Evolutionary conservation across 176 grass and related monocot genomes (phyloP).

Genomic region (Ananas comosus): DNA sequence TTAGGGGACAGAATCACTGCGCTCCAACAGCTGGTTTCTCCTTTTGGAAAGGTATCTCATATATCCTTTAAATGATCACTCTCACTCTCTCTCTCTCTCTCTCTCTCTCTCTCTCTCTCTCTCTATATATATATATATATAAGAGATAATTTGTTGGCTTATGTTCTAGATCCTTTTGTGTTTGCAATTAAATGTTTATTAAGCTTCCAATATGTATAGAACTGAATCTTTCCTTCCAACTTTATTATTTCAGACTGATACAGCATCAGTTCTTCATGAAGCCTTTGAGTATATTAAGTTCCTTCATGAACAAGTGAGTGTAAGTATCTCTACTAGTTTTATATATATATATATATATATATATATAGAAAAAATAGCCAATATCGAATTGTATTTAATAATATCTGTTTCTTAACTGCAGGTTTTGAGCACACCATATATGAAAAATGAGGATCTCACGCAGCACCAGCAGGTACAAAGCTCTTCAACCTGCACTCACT

Average conservation of each 20-base stretch:
- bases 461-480: slow-evolving; percentile 7
- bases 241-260: slow-evolving; percentile 16
- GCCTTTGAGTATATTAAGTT: slow-evolving; percentile 26
- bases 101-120: too few species aligned
- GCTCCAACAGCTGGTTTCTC: slow-evolving; percentile 37
- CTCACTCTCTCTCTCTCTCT: not conserved
- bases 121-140: too few species aligned
- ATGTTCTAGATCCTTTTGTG: too few species aligned
- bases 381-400: not conserved
- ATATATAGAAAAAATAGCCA: too few species aligned
- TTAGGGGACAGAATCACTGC: slow-evolving; percentile 33
- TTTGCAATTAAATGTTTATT: too few species aligned
- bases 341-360: not conserved
- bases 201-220: not conserved
- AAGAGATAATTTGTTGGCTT: too few species aligned
- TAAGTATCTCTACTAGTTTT: slow-evolving; percentile 2
- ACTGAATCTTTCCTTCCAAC: not conserved
- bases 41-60: slow-evolving; percentile 31
- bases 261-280: slow-evolving; percentile 22
- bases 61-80: not conserved
- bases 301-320: slow-evolving; percentile 25
- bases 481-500: not conserved
- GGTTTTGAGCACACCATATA: slow-evolving; percentile 19
- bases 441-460: slow-evolving; percentile 12
- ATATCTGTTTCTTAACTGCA: slow-evolving; percentile 4